phyloP scores from a whole-genome alignment of 495 filamentous ascomycete species.

The Alectoria sarmentosa region DNA sequence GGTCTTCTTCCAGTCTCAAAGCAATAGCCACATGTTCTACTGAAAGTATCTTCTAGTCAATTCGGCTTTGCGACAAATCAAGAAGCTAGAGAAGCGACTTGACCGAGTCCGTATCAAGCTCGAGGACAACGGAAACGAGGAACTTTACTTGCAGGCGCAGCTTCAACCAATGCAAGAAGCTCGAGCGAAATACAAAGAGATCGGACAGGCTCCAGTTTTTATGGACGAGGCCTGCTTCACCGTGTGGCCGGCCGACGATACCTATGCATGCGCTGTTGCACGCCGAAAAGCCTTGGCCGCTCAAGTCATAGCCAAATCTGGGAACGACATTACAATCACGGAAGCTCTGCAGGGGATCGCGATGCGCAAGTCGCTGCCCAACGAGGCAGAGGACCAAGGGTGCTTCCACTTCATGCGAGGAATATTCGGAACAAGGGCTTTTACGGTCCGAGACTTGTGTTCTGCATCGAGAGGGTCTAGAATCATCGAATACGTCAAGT shows the following conservation, averaged over 20 bases:
- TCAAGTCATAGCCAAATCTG: neutral
- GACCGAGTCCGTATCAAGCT: neutral
- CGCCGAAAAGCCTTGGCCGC: neutral
- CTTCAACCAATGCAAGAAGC: neutral
- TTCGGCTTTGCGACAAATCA: neutral
- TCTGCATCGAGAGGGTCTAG: neutral
- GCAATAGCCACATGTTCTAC: neutral
- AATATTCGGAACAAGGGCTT: neutral
- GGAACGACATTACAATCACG: neutral
- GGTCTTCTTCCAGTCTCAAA: neutral
- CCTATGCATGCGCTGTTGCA: slow-evolving; percentile 7
- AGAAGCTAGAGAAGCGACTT: neutral
- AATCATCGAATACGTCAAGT: too few relatives aligned
- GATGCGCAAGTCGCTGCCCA: neutral
- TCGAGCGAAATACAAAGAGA: neutral
- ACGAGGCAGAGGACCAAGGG: neutral
- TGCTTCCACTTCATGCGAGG: neutral
- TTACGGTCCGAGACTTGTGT: neutral
- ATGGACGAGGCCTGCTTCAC: neutral
- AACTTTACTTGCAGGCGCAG: neutral
- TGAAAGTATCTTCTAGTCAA: neutral
- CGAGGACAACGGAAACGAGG: neutral
- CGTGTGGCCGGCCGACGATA: neutral
- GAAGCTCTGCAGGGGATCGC: neutral
- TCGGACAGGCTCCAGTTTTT: neutral